Percentiles rank a stretch among this genome's conserved stretches.
Evolutionary conservation across 768 basidiomycete species (phyloP).

Genomic region (Crucibulum laeve): DNA sequence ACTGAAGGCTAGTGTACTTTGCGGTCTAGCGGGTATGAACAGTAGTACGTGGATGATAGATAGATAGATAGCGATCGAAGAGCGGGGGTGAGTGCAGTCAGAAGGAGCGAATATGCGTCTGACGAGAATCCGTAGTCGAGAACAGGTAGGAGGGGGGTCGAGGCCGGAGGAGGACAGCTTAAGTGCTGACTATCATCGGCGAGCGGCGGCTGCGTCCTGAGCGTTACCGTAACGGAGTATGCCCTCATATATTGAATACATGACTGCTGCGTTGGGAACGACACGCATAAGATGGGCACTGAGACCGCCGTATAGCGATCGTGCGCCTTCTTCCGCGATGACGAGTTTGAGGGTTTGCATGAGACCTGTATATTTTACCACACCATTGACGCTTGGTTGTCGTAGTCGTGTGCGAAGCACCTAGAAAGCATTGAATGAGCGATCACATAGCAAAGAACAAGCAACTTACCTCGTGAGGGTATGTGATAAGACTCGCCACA

Average conservation of each 20-base stretch:
- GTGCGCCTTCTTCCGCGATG: conserved; percentile 84
- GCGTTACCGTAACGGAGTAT: too few species aligned
- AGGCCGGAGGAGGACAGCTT: too few species aligned
- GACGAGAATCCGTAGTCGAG: too few species aligned
- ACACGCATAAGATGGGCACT: conserved; percentile 95
- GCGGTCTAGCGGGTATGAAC: too few species aligned
- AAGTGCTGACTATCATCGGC: too few species aligned
- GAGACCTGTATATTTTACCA: conserved; percentile 82
- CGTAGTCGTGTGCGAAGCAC: conserved; percentile 90
- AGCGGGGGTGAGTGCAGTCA: too few species aligned
- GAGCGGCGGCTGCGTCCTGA: too few species aligned
- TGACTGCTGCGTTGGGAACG: conserved; percentile 94
- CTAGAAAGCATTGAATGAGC: conserved; percentile 28
- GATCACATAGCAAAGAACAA: background rate
- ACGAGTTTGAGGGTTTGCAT: conserved; percentile 81
- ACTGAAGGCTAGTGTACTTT: too few species aligned
- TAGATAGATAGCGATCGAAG: too few species aligned
- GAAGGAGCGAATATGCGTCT: too few species aligned
- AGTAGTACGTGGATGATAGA: too few species aligned
- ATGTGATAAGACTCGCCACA: conserved; percentile 91
- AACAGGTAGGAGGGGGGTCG: too few species aligned
- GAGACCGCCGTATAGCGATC: conserved; percentile 86
- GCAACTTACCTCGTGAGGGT: conserved; percentile 87
- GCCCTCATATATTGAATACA: conserved; percentile 95
- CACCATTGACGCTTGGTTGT: conserved; percentile 78